These are phyloP conservation scores for Cercospora sp. DNA, from an alignment of 2,329 filamentous ascomycete genomes.

Conservation along the genomic window DNA sequence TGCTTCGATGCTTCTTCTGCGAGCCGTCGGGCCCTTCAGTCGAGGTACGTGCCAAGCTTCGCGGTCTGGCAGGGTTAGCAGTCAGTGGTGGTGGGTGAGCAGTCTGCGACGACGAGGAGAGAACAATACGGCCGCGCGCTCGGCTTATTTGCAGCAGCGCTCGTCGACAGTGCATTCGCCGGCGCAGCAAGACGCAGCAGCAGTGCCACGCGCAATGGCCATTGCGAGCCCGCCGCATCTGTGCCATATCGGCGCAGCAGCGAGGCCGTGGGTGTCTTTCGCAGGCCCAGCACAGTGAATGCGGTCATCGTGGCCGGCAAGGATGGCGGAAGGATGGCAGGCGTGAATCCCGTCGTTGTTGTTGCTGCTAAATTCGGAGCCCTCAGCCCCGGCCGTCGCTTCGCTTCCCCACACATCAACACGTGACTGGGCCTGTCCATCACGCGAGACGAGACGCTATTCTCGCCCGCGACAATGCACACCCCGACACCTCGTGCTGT, in stretches of 20 bases:
- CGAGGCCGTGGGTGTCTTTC: background rate
- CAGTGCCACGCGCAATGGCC: background rate
- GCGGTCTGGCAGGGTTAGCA: background rate
- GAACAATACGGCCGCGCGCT: background rate
- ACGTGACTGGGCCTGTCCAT: background rate
- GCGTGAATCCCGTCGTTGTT: background rate
- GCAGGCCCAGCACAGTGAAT: background rate
- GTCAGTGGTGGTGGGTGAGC: background rate
- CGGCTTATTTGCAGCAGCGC: background rate
- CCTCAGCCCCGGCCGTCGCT: background rate
- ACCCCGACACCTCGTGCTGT: background rate
- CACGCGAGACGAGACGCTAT: background rate
- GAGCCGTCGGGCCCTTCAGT: background rate
- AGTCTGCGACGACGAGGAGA: background rate
- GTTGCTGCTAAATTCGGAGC: background rate
- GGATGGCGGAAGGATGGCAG: background rate
- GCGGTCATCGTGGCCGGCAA: background rate
- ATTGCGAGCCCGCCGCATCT: background rate
- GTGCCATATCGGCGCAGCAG: background rate
- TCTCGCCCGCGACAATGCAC: background rate
- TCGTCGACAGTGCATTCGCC: background rate
- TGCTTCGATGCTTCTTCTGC: background rate
- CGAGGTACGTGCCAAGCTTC: background rate
- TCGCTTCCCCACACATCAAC: background rate
- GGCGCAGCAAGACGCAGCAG: slow-evolving; percentile 1